Evolutionary conservation across 805 yeast genomes (phyloP), one percentile per base, ranked within the genome.

Genomic region (Candida adriatica): DNA sequence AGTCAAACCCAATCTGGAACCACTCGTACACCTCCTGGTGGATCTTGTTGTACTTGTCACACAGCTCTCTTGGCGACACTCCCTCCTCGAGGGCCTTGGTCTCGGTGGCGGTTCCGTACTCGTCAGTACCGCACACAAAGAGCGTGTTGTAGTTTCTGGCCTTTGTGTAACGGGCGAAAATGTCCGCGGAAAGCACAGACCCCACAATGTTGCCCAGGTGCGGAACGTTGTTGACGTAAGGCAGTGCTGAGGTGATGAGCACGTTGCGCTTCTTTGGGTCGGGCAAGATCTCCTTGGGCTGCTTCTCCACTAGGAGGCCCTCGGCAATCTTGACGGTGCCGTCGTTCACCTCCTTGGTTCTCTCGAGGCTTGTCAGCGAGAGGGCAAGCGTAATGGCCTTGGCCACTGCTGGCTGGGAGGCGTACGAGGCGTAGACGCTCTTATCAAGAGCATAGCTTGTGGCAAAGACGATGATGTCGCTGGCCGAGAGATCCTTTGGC

Each of bases 91-190:
- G 63, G 8, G 98, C 98, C 62, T 90, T 92, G 18, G 98, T 92
- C 61, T 92, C 99, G 11, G 98, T 92, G 28, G 99, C 99, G 36
- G 99, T 92, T 56, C 99, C 99, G 56, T 92, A 92, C 63, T 92
- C 99, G 57, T 92, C 99, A 23, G 98, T 92, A 63, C 99, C 99
- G 61, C 98, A 87, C 35, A 92, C 62, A 52, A 66, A 92, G 43
- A 92, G 64, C 14, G 95, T 68, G 57, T 88, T 92, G 63, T 80
- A 79, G 58, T 86, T 83, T 66, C 96, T 77, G 48, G 80, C 78
- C 59, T 87, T 88, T 56, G 83, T 75, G 59, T 84, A 92, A 54
- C 97, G 77, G 34, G 96, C 71, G 60, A 73, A 92, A 41, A 90
- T 84, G 63, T 92, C 99, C 20, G 98, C 98, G 37, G 87, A 75